These are phyloP conservation scores for Tubosaeta sp. DNA, from an alignment of 768 basidiomycete species.

Conservation along the genomic window DNA sequence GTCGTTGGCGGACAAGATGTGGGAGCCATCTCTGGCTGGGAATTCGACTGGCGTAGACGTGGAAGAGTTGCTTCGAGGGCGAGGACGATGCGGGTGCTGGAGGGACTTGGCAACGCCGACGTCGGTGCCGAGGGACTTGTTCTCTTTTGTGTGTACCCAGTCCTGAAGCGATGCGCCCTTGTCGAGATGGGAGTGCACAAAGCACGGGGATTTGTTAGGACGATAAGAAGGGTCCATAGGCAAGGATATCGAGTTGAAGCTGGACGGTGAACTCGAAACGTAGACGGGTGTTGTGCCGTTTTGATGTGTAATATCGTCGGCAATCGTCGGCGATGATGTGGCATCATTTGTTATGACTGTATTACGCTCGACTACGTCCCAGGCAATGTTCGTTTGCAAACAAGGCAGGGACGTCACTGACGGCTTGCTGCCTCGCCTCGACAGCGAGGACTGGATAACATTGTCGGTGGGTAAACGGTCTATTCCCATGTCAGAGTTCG, in stretches of 20 bases:
- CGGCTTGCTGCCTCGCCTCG: slow-evolving; percentile 32
- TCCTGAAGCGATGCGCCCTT: slow-evolving; percentile 73
- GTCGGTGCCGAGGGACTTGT: slow-evolving; percentile 27
- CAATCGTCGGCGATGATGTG: slow-evolving; percentile 18
- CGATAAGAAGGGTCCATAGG: slow-evolving; percentile 23
- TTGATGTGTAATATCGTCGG: slow-evolving; percentile 18
- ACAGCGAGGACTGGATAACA: slow-evolving; percentile 36
- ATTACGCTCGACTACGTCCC: slow-evolving; percentile 34
- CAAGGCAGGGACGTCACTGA: slow-evolving; percentile 22
- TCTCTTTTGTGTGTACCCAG: slow-evolving; percentile 51
- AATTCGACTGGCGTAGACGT: slow-evolving; percentile 14
- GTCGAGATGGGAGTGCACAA: slow-evolving; percentile 90
- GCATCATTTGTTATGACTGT: slow-evolving; percentile 5
- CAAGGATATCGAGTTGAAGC: slow-evolving; percentile 22
- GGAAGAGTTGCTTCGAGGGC: slow-evolving; percentile 6
- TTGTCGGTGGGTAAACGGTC: slow-evolving; percentile 11
- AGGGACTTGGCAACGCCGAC: slow-evolving; percentile 52
- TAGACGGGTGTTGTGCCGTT: slow-evolving; percentile 13
- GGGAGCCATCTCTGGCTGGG: slow-evolving; percentile 14
- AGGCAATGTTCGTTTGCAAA: slow-evolving; percentile 34
- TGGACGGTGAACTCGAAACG: slow-evolving; percentile 29
- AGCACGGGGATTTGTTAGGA: slow-evolving; percentile 68
- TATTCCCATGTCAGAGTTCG: slow-evolving; percentile 13
- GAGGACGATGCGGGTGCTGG: slow-evolving; percentile 25
- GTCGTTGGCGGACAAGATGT: slow-evolving; percentile 25